Percentiles rank a stretch among this genome's conserved stretches.
These are phyloP conservation scores for Psilocybe azurescens DNA, from an alignment of 768 basidiomycete species.

Conservation along the genomic window DNA sequence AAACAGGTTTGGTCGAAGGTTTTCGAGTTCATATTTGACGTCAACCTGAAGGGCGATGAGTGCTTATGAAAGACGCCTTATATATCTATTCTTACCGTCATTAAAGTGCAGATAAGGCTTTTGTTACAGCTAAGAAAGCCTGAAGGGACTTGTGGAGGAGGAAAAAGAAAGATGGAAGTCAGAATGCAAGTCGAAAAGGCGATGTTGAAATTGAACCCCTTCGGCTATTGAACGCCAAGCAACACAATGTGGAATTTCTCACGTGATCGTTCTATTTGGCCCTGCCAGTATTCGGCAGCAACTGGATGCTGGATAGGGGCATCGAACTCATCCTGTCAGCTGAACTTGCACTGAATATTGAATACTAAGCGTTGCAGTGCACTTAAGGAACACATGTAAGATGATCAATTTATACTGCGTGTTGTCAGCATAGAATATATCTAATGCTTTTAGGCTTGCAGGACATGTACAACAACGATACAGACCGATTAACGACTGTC, in stretches of 20 bases:
- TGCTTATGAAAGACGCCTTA: not conserved
- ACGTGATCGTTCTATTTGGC: not conserved
- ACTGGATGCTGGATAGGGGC: too few relatives aligned
- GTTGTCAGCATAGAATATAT: too few relatives aligned
- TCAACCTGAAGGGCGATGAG: conserved; percentile 8
- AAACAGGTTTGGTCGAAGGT: conserved; percentile 42
- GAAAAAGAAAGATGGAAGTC: not conserved
- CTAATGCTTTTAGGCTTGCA: too few relatives aligned
- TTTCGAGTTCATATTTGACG: conserved; percentile 43
- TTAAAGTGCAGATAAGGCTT: not conserved
- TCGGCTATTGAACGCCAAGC: not conserved
- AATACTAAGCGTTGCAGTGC: too few relatives aligned
- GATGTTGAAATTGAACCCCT: not conserved
- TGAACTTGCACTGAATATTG: too few relatives aligned
- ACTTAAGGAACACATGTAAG: too few relatives aligned
- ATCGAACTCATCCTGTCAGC: too few relatives aligned
- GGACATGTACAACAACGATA: too few relatives aligned
- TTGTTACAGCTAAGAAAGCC: not conserved
- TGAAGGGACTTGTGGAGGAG: not conserved
- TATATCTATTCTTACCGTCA: not conserved
- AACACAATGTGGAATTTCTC: not conserved
- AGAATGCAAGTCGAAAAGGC: not conserved
- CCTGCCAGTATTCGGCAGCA: too few relatives aligned
- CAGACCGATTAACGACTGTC: too few relatives aligned
- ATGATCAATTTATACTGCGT: too few relatives aligned